Evolutionary conservation across 345 rosid species (phyloP).

Genomic region (Moringa oleifera): DNA sequence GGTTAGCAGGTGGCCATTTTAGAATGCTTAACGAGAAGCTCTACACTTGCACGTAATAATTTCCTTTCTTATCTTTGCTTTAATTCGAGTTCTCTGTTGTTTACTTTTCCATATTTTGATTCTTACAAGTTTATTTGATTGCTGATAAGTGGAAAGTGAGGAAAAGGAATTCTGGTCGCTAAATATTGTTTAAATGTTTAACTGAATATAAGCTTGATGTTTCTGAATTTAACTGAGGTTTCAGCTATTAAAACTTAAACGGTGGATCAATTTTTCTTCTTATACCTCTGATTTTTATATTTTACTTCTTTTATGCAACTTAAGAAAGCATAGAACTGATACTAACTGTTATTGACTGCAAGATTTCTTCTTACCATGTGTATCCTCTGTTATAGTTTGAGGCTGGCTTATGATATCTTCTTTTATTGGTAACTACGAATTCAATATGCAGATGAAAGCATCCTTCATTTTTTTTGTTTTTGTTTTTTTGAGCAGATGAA

Average conservation of each 20-base stretch:
- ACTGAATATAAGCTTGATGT: background rate
- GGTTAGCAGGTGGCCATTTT: slow-evolving; percentile 78
- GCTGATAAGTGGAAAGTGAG: background rate
- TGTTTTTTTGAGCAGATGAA: too few species aligned
- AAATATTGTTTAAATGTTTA: too few species aligned
- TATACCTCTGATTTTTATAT: too few species aligned
- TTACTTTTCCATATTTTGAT: background rate
- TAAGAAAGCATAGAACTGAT: too few species aligned
- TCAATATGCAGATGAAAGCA: too few species aligned
- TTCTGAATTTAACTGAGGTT: background rate
- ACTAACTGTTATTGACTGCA: too few species aligned
- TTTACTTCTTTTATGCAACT: too few species aligned
- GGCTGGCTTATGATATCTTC: background rate
- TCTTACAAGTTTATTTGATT: background rate
- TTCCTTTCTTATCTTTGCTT: background rate
- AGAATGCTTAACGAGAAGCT: slow-evolving; percentile 94
- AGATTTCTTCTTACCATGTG: too few species aligned
- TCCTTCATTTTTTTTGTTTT: too few species aligned
- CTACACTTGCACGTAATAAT: slow-evolving; percentile 76
- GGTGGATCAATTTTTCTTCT: background rate
- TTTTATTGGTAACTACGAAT: background rate
- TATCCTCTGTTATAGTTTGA: too few species aligned
- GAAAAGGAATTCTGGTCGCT: background rate
- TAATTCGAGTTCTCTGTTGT: background rate
- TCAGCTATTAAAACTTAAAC: background rate